Base-by-base conservation (phyloP, 2,329 filamentous ascomycete species). In the Fusarium zealandicum region DNA sequence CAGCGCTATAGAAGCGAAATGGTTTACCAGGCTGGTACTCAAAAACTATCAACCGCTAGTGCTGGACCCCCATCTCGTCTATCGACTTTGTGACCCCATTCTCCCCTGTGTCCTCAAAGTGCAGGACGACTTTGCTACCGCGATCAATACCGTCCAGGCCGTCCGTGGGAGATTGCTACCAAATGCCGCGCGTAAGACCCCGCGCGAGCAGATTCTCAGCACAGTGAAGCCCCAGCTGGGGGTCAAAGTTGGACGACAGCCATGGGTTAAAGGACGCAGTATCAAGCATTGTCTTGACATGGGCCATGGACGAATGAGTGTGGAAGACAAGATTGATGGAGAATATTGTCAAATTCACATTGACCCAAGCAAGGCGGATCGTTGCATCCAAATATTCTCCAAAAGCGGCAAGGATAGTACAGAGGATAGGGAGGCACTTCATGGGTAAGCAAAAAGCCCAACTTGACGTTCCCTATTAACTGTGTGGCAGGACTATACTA, bases 371-470 rank as follows among this genome's bases (percentile, higher is more conserved):
- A 84, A 82, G 42, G 75, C 75, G 13, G 69, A 52, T 1, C 69
- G 80, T 1, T 82, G 79, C 40, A 85, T 96, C 22, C 87, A 89
- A 59, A 93, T 96, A 25, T 96, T 95, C 69, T 96, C 92, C 9
- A 97, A 96, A 70, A 95, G 91, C 66, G 91, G 92, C 52, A 96
- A 95, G 69, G 90, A 96, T 62, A 93, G 92, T 37, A 96, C 92
- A 0, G 69, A 76, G 44, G 92, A 96, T 70, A 83, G 89, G 28
- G 64, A 72, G 10, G 78, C 76, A 1, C 72, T 96, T 17, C 86
- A 90, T 59, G 68, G 69, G 81, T 83, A 69, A 63, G 76, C 65
- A 13, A 5, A 11, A 22, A 16, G 13, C 14, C 10, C 42, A 14
- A 10, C 17, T 8, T 13, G 9, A 7, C 30, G 14, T 14, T 14